Conservation (phyloP, 805 yeast genomes). For the Pichia rugopelliculosa region DNA sequence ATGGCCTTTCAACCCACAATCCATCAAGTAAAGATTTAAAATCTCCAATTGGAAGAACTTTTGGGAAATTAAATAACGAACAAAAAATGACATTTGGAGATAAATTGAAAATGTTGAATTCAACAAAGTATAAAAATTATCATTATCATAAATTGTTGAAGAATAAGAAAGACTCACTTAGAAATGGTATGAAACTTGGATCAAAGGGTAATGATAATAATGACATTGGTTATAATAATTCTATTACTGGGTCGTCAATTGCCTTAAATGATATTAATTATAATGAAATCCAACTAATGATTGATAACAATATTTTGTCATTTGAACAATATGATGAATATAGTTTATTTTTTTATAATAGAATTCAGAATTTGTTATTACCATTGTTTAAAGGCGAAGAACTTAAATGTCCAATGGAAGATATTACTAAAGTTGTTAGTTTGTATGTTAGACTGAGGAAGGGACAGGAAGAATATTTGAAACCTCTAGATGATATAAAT, state of each 20-base stretch:
- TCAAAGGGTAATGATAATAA: conserved; percentile 5
- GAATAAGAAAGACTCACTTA: conserved; percentile 21
- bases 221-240: not conserved
- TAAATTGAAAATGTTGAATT: conserved; percentile 8
- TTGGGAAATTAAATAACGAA: conserved; percentile 21
- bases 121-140: conserved; percentile 25
- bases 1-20: not conserved
- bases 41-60: conserved; percentile 26
- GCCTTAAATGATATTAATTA: conserved; percentile 6
- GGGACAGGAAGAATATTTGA: conserved; percentile 5
- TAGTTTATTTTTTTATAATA: conserved; percentile 45
- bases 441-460: conserved; percentile 26
- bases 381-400: conserved; percentile 45
- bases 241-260: conserved; percentile 3
- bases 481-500: not conserved
- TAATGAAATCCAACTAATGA: conserved; percentile 23
- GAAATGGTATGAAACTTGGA: conserved; percentile 5
- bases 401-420: conserved; percentile 48
- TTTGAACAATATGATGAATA: conserved; percentile 32
- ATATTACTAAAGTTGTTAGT: conserved; percentile 41
- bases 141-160: conserved; percentile 23
- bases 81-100: conserved; percentile 19
- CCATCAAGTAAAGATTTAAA: conserved; percentile 16
- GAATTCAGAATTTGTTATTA: conserved; percentile 34
- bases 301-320: conserved; percentile 21